Base-by-base conservation (phyloP, 2,329 filamentous ascomycete genomes). In the Ophiostoma tasmaniense region DNA sequence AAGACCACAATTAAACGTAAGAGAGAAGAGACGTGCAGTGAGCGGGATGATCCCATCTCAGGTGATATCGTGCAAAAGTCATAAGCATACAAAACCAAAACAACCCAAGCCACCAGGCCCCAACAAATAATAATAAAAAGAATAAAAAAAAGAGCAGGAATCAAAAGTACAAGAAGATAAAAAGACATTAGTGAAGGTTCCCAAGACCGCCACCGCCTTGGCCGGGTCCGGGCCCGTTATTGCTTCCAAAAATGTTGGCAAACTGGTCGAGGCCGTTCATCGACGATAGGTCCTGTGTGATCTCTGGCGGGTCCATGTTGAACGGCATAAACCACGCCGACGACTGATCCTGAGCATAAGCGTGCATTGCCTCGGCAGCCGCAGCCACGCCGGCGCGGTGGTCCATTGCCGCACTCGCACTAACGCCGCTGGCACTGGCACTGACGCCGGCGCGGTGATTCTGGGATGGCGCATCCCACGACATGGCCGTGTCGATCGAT, bases 271-370 rank as follows among this genome's bases (percentile, higher is more conserved):
- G 77, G 45, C 79, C 79, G 30, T 76, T 76, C 71, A 83, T 75
- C 8, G 77, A 75, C 2, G 77, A 78, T 67, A 82, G 72, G 50
- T 85, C 84, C 68, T 84, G 83, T 7, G 80, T 79, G 59, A 86
- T 78, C 69, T 87, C 85, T 0, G 90, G 88, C 25, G 92, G 91
- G 70, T 95, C 91, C 79, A 96, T 87, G 76, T 96, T 96, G 79
- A 97, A 96, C 1, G 93, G 92, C 81, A 96, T 88, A 77, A 96
- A 96, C 91, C 93, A 98, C 5, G 90, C 91, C 67, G 89, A 89
- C 66, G 81, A 84, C 1, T 83, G 80, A 71, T 87, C 84, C 45
- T 79, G 79, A 3, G 75, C 76, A 65, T 74, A 73, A 1, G 74
- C 73, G 28, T 76, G 74, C 65, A 78, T 71, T 25, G 74, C 74